A percentile compares a stretch with the other conserved stretches of the same genome.
Conservation (phyloP, 495 filamentous ascomycete species). For the Podospora conica region DNA sequence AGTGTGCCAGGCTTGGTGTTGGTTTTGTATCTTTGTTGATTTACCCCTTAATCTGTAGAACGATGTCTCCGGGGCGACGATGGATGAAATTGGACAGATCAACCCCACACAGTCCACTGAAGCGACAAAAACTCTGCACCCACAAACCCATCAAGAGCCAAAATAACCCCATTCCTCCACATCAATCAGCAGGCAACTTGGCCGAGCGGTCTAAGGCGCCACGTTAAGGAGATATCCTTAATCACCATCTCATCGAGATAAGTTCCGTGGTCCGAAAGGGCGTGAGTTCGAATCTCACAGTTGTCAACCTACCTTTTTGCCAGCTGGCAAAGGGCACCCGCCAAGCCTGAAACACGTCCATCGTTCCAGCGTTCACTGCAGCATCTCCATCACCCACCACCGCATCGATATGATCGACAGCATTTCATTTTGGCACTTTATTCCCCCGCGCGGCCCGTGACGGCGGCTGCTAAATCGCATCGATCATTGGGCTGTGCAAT, state of each 20-base stretch:
- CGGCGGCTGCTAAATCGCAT: neutral
- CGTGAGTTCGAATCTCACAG: neutral
- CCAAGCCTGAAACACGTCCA: neutral
- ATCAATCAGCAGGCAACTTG: neutral
- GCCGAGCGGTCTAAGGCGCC: neutral
- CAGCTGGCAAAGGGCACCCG: neutral
- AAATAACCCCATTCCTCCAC: neutral
- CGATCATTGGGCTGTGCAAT: neutral
- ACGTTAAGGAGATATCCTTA: neutral
- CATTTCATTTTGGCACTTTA: neutral
- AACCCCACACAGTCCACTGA: no score
- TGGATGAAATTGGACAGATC: no score
- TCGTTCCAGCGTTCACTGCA: neutral
- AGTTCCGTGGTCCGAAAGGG: neutral
- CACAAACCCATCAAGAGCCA: neutral
- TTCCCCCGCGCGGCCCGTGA: neutral
- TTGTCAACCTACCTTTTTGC: neutral
- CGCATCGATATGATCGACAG: neutral
- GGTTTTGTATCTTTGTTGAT: neutral
- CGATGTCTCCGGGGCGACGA: neutral
- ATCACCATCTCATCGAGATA: neutral
- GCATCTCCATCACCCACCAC: no score
- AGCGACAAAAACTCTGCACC: neutral
- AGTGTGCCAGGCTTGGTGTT: no score
- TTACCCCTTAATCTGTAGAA: neutral